These are phyloP conservation scores for Cladosporium austrohemisphaericum DNA, from an alignment of 2,329 filamentous ascomycete species.

Conservation along the genomic window DNA sequence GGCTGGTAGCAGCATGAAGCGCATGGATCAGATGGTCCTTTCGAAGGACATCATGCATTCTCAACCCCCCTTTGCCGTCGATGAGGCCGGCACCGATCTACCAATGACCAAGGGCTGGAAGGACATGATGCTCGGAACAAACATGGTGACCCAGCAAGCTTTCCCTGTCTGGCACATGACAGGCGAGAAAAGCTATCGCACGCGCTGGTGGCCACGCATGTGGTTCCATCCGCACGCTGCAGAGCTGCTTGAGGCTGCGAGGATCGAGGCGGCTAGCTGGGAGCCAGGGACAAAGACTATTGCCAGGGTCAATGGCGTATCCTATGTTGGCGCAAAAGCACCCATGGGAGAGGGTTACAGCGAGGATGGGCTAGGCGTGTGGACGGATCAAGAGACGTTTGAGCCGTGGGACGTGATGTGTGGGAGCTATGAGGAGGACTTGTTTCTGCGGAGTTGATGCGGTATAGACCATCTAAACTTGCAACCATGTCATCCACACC, in stretches of 20 bases:
- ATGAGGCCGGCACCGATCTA: not conserved
- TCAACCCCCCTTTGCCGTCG: constrained; percentile 16
- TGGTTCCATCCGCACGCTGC: constrained; percentile 24
- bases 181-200: constrained; percentile 21
- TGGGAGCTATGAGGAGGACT: constrained; percentile 15
- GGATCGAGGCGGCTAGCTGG: constrained; percentile 13
- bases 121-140: constrained; percentile 22
- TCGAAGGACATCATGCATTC: constrained; percentile 17
- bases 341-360: not conserved
- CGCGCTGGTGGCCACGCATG: constrained; percentile 25
- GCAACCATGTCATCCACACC: too few relatives aligned
- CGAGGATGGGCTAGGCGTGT: constrained; percentile 19
- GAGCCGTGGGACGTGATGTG: constrained; percentile 21
- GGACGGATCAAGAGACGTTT: constrained; percentile 19
- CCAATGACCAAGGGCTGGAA: constrained; percentile 17
- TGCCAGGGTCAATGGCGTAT: not conserved
- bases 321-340: not conserved
- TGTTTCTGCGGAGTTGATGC: constrained; percentile 13
- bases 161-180: constrained; percentile 24
- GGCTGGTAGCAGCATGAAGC: not conserved
- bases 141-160: constrained; percentile 19
- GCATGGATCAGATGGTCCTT: constrained; percentile 20
- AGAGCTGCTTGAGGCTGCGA: constrained; percentile 18
- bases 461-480: too few relatives aligned
- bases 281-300: not conserved